Base-by-base conservation (phyloP, 345 rosid species). In the Theobroma cacao region DNA sequence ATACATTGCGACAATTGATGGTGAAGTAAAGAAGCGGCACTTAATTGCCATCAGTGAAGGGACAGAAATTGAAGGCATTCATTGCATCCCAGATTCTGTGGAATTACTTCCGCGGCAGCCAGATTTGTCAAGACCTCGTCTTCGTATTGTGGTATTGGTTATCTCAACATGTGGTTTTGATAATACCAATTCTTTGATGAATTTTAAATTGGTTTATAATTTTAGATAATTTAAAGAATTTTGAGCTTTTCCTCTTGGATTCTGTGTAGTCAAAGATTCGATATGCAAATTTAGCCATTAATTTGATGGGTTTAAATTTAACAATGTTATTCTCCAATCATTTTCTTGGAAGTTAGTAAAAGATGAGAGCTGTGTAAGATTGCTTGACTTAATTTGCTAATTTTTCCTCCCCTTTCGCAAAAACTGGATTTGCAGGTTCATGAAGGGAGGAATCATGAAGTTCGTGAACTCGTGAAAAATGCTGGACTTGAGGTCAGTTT, bases 361-460 rank as follows among this genome's bases (percentile, higher is more conserved):
- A 60, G 20, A 60, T 60, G 65, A 13, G 8, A 28, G 41, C 45
- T 63, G 68, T 17, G 14, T 34, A 34, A 33, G 41, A 63, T 36
- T 70, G 38, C 38, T 68, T 45, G 56, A 12, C 31, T 66, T 22
- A 28, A 26, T 12, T 52, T 28, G 1, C 22, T 13, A 18, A 36
- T 22, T 41, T 12, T 20, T 24, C 31, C 65, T 58, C 34, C 40
- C 43, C 40, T 48, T 75, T 8, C 31, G 34, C 67, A 75, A 59
- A 72, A 87, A 48, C 48, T 17, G 71, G 56, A 48, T 48, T 50
- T 82, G 82, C 90, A 94, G 99, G 98, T 96, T 86, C 95, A 93
- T 75, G 97, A 96, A 87, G 99, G 99, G 68, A 91, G 97, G 80
- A 94, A 92, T 79, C 99, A 94, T 72, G 98, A 94, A 86, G 98